These are phyloP conservation scores for Flaveria ramosissima DNA, from an alignment of 129 eudicot genomes.

Conservation along the genomic window DNA sequence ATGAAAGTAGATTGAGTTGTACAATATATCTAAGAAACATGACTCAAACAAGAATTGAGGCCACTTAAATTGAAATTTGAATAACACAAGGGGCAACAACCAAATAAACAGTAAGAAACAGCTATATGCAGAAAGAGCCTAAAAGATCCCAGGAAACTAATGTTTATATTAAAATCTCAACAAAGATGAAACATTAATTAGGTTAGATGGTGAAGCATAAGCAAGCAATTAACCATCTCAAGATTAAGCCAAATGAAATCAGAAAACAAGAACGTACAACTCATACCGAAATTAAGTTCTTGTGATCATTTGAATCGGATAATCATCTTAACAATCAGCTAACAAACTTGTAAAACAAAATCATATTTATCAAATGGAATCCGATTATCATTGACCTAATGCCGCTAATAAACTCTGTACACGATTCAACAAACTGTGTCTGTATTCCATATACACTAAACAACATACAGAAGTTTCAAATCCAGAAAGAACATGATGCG, in stretches of 20 bases:
- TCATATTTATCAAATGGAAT: no score
- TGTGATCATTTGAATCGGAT: background rate
- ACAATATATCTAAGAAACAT: background rate
- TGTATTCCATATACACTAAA: background rate
- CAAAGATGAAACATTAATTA: background rate
- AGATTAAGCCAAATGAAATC: background rate
- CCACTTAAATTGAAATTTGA: background rate
- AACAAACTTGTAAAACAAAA: background rate
- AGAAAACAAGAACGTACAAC: background rate
- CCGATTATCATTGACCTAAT: background rate
- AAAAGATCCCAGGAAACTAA: background rate
- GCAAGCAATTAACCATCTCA: background rate
- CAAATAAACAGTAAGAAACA: no score
- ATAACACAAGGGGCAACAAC: background rate
- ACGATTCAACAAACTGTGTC: background rate
- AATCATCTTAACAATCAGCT: background rate
- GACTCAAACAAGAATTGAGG: background rate
- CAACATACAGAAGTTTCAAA: background rate
- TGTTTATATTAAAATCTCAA: background rate
- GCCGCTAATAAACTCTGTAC: background rate
- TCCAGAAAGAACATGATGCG: background rate
- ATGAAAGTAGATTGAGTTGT: background rate
- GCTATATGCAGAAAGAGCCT: background rate
- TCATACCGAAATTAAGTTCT: background rate
- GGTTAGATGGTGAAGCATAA: constrained; percentile 1